A percentile compares a stretch with the other conserved stretches of the same genome.
phyloP scores from a whole-genome alignment of 2,329 filamentous ascomycete genomes.

The Pleoardoris graminearum region DNA sequence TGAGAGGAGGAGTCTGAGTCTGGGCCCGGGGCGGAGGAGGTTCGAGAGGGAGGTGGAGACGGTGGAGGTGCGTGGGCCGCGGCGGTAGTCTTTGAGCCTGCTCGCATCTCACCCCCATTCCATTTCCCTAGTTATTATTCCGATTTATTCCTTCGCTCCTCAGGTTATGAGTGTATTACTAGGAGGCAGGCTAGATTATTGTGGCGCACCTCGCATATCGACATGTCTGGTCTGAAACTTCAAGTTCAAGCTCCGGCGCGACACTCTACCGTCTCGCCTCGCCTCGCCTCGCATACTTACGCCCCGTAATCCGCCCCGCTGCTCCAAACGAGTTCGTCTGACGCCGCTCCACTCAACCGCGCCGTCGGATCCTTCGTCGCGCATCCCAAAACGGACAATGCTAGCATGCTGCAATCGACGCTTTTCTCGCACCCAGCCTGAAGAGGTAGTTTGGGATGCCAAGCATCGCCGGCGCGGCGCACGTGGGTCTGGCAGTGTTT shows the following conservation, averaged over 20 bases:
- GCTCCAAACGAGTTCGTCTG: no score
- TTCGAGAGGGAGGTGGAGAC: conserved; percentile 34
- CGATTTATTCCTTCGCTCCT: no score
- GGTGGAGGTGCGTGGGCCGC: conserved; percentile 23
- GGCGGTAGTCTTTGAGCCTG: conserved; percentile 7
- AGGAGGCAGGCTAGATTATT: no score
- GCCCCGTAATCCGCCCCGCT: neutral
- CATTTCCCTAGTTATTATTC: no score
- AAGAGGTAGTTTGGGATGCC: neutral
- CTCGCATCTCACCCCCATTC: no score
- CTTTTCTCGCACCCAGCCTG: neutral
- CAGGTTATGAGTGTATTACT: no score
- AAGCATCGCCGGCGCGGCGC: no score
- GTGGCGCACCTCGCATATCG: no score
- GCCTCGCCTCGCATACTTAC: neutral
- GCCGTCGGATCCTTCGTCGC: neutral
- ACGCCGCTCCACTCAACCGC: neutral
- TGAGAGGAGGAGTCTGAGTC: conserved; percentile 32
- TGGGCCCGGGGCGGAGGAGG: conserved; percentile 24
- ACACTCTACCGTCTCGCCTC: neutral
- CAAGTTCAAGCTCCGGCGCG: neutral
- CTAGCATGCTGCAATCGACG: conserved; percentile 1
- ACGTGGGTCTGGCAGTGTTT: no score
- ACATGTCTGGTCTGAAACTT: no score
- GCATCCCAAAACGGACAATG: conserved; percentile 3